Conservation (phyloP, 2,329 filamentous ascomycete genomes). For the Plenodomus tracheiphilus region DNA sequence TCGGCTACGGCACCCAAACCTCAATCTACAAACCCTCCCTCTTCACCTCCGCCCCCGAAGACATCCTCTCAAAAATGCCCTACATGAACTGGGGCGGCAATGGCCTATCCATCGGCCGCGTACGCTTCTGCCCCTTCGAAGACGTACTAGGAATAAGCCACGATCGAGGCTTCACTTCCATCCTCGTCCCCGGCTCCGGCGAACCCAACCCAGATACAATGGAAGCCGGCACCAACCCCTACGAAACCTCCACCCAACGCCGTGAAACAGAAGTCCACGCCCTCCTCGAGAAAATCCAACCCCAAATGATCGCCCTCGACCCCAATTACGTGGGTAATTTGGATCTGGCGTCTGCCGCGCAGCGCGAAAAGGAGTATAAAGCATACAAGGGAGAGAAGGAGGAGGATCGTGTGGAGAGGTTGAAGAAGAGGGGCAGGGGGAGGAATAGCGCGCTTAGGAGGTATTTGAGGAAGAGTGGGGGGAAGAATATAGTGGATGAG, state of each 20-base stretch:
- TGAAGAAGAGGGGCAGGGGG: constrained; percentile 79
- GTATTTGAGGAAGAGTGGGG: constrained; percentile 87
- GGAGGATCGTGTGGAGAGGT: constrained; percentile 60
- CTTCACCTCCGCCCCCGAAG: constrained; percentile 75
- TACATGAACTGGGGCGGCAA: constrained; percentile 95
- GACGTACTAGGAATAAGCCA: constrained; percentile 88
- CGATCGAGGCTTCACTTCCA: constrained; percentile 81
- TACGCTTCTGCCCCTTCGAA: constrained; percentile 93
- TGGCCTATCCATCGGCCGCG: constrained; percentile 75
- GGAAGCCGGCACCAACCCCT: constrained; percentile 79
- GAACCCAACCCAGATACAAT: constrained; percentile 95
- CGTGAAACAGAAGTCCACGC: constrained; percentile 89
- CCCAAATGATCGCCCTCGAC: constrained; percentile 95
- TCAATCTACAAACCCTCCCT: constrained; percentile 85
- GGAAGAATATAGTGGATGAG: constrained; percentile 95
- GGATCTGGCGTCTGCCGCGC: constrained; percentile 77
- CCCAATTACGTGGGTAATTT: constrained; percentile 89
- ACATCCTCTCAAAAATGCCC: constrained; percentile 73
- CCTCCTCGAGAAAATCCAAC: constrained; percentile 90
- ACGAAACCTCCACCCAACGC: constrained; percentile 89
- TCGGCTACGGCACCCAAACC: constrained; percentile 87
- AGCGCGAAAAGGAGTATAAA: constrained; percentile 70
- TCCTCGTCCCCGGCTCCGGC: constrained; percentile 91
- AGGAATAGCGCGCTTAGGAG: constrained; percentile 88
- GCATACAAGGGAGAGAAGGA: constrained; percentile 72